These are phyloP conservation scores for Hypoxylon trugodes DNA, from an alignment of 495 filamentous ascomycete genomes.

Conservation along the genomic window DNA sequence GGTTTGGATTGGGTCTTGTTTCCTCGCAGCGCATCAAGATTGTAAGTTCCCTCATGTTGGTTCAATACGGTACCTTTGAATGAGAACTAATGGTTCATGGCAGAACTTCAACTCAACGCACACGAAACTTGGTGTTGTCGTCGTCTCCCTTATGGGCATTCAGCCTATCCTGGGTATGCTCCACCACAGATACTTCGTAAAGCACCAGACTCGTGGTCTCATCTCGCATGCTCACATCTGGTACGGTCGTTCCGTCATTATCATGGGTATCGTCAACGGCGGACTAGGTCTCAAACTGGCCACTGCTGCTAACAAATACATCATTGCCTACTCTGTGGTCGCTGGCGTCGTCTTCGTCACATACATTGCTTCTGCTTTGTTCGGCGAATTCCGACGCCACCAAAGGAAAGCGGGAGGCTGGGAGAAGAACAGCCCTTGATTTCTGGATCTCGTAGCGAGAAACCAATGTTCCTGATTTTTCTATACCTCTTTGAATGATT, in stretches of 20 bases:
- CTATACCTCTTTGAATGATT: no score
- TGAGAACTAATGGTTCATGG: conserved; percentile 12
- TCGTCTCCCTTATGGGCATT: conserved; percentile 64
- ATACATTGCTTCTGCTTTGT: conserved; percentile 49
- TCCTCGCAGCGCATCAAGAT: conserved; percentile 48
- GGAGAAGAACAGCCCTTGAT: conserved; percentile 23
- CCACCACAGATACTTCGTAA: conserved; percentile 68
- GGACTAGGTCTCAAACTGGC: conserved; percentile 70
- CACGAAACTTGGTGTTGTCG: conserved; percentile 65
- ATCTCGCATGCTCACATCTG: conserved; percentile 73
- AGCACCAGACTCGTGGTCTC: conserved; percentile 56
- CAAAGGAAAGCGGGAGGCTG: conserved; percentile 2
- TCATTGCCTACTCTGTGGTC: conserved; percentile 68
- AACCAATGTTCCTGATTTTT: no score
- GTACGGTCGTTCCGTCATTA: conserved; percentile 69
- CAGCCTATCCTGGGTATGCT: conserved; percentile 71
- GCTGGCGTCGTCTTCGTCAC: conserved; percentile 60
- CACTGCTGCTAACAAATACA: conserved; percentile 49
- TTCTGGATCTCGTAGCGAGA: no score
- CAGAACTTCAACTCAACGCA: conserved; percentile 54
- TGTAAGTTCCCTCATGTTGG: conserved; percentile 46
- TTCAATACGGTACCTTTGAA: not conserved
- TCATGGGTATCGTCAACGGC: conserved; percentile 75
- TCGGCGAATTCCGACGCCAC: conserved; percentile 29
- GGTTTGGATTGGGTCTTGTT: conserved; percentile 68